These are phyloP conservation scores for Tubosaeta brunneosetosa DNA, from an alignment of 768 basidiomycete species.

Conservation along the genomic window DNA sequence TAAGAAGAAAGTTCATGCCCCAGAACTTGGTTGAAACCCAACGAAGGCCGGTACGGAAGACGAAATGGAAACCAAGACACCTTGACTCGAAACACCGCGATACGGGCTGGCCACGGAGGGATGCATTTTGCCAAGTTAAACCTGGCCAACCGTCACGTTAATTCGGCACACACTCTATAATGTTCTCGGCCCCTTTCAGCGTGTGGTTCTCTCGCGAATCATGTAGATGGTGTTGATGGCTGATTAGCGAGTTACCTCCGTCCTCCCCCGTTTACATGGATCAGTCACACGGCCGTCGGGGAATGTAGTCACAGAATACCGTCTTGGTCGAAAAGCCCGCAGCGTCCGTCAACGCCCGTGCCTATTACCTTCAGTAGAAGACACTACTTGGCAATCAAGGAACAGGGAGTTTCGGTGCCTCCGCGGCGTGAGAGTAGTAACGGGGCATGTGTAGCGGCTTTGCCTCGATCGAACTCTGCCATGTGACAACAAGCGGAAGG, in stretches of 20 bases:
- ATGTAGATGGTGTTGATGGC: neutral
- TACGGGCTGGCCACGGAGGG: neutral
- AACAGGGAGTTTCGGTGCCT: neutral
- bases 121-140: neutral
- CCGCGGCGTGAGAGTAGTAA: neutral
- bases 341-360: neutral
- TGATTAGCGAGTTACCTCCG: neutral
- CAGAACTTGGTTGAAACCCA: neutral
- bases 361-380: slow-evolving; percentile 1
- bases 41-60: neutral
- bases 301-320: neutral
- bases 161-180: neutral
- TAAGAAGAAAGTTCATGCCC: neutral
- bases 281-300: neutral
- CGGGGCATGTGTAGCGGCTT: no score
- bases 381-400: neutral
- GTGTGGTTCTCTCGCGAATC: neutral
- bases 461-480: neutral
- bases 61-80: neutral
- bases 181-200: neutral
- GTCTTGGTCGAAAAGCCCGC: neutral
- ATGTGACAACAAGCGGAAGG: neutral
- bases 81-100: neutral
- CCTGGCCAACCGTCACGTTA: no score
- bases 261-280: neutral